Evolutionary conservation across 2,329 filamentous ascomycete species (phyloP), one percentile per base, ranked within the genome.

Genomic region (Dothistroma pini): DNA sequence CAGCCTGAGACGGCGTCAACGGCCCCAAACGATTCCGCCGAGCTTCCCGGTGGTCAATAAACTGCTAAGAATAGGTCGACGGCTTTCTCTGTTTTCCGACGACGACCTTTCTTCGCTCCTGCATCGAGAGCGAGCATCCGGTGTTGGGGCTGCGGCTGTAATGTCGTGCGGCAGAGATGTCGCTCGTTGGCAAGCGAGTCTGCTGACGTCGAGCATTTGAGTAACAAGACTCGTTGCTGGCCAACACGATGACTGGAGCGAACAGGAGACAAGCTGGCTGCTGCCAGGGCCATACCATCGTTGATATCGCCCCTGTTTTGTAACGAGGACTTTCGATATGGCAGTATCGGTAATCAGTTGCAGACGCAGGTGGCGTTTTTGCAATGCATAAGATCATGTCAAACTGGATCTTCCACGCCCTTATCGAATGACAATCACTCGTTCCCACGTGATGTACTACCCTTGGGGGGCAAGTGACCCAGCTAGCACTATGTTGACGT

Each of bases 31-130:
- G 29, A n/a, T 19, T 51, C 48, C 48, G 48, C 21, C 12, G 11
- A 51, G 48, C 21, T 25, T 14, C 48, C 22, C 12, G 8, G 29
- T 35, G n/a, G 51, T 29, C 41, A 44, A 44, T 2, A 44, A 19
- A 44, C n/a, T 6, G 31, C 52, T 54, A 54, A 54, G 38, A 54
- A 54, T 54, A 54, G 21, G 16, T 35, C 11, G n/a, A 34, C 34
- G 22, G 19, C 11, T 29, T 31, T 53, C 51, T 53, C 31, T 12
- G 10, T 53, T 53, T 12, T 53, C 41, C 41, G 41, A 19, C 41
- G 41, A 19, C 16, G 3, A 44, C 5, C n/a, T 19, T 44, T 44
- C 16, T 53, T 53, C 31, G 22, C 51, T 31, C 9, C 31, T 53
- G 51, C n/a, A 21, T 22, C 14, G 6, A 29, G 49, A 52, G 49